phyloP scores from a whole-genome alignment of 192 early-diverging fungal species.

The Backusella psychrophila region DNA sequence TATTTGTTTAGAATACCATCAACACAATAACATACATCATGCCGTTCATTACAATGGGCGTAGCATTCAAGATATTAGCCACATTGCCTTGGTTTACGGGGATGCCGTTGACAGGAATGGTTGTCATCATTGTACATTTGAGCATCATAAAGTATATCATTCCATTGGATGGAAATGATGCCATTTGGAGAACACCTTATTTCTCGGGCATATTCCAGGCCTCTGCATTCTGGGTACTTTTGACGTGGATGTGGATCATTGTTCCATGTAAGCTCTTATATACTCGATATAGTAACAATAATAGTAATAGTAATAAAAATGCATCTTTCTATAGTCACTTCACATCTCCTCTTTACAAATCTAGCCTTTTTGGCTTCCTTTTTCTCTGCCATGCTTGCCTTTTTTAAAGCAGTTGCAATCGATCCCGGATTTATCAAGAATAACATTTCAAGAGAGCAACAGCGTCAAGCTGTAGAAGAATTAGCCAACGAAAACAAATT shows the following conservation, averaged over 20 bases:
- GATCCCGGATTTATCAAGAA: conserved; percentile 83
- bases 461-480: conserved; percentile 50
- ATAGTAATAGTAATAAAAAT: no score
- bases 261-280: conserved; percentile 54
- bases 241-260: conserved; percentile 63
- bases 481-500: conserved; percentile 68
- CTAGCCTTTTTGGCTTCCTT: conserved; percentile 65
- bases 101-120: conserved; percentile 53
- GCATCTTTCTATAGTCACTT: conserved; percentile 46
- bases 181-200: conserved; percentile 77
- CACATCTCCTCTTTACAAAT: conserved; percentile 58
- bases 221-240: conserved; percentile 67
- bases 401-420: conserved; percentile 68
- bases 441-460: conserved; percentile 37
- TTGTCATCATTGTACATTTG: conserved; percentile 56
- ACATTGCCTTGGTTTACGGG: conserved; percentile 78
- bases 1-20: conserved; percentile 44
- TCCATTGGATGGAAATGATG: conserved; percentile 41
- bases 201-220: conserved; percentile 86
- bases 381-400: conserved; percentile 62
- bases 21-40: conserved; percentile 66
- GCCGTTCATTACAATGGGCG: conserved; percentile 64
- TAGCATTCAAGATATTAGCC: conserved; percentile 57
- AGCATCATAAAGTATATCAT: conserved; percentile 60
- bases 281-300: no score